Conservation (phyloP, 306 rosid genomes). For the Cicer cuneatum region DNA sequence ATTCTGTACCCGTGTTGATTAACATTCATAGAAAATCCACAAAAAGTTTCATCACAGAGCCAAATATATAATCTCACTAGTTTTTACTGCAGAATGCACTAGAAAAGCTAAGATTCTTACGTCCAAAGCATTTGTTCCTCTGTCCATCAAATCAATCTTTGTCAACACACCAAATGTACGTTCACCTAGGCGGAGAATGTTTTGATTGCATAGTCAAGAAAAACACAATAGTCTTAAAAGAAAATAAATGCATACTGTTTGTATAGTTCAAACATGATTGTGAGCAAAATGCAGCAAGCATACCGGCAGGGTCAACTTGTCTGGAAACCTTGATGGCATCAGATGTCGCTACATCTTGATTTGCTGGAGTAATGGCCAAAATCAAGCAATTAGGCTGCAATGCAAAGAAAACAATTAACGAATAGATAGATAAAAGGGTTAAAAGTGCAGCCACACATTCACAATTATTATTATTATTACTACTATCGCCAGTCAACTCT, state of each 20-base stretch:
- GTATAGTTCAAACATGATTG: conserved; percentile 27
- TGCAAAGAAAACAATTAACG: not conserved
- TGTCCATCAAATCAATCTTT: conserved; percentile 97
- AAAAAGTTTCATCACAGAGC: conserved; percentile 18
- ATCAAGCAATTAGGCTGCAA: conserved; percentile 88
- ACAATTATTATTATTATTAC: conserved; percentile 24
- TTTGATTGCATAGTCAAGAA: conserved; percentile 31
- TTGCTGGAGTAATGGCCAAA: conserved; percentile 92
- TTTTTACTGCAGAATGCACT: conserved; percentile 31
- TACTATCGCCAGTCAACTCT: not conserved
- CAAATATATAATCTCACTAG: conserved; percentile 36
- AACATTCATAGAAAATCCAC: conserved; percentile 15
- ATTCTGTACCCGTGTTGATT: not conserved
- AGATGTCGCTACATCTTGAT: conserved; percentile 93
- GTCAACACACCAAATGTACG: conserved; percentile 92
- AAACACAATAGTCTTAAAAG: conserved; percentile 9
- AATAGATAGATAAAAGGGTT: conserved; percentile 15
- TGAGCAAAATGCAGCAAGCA: conserved; percentile 31
- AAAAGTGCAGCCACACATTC: not conserved
- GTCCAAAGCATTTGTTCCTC: conserved; percentile 84
- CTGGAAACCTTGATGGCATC: conserved; percentile 85
- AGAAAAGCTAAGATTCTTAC: conserved; percentile 56
- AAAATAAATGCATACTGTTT: conserved; percentile 23
- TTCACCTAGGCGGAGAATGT: conserved; percentile 59
- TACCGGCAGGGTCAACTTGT: conserved; percentile 90